A percentile compares a stretch with the other conserved stretches of the same genome.
phyloP scores from a whole-genome alignment of 176 grass and related monocot genomes.

The Aegilops longissima region DNA sequence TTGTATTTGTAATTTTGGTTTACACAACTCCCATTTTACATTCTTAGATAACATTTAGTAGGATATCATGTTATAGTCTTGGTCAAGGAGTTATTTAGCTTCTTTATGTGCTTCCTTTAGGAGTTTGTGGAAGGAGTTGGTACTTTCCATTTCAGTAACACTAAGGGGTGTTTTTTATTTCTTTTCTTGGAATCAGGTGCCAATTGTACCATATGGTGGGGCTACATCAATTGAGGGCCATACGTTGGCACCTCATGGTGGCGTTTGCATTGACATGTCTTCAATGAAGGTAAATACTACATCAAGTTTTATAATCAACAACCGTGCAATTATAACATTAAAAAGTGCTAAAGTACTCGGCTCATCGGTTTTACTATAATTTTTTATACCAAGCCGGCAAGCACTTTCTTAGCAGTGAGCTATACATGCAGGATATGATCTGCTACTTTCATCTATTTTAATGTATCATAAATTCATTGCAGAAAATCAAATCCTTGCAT shows the following conservation, averaged over 20 bases:
- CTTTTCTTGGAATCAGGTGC: constrained; percentile 51
- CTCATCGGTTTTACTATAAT: background rate
- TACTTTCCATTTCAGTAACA: background rate
- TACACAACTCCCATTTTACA: background rate
- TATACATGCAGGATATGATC: background rate
- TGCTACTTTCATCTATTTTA: background rate
- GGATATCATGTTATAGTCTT: background rate
- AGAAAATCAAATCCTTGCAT: constrained; percentile 92
- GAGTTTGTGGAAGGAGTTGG: background rate
- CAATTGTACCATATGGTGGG: constrained; percentile 97
- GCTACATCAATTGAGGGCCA: constrained; percentile 97
- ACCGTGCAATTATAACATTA: background rate
- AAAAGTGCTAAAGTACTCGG: background rate
- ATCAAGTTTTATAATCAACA: background rate
- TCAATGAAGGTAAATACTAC: constrained; percentile 71
- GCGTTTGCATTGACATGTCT: constrained; percentile 89
- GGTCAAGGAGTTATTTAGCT: background rate
- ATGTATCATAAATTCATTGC: constrained; percentile 22
- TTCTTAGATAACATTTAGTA: background rate
- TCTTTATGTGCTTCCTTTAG: background rate
- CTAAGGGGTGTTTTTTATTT: background rate
- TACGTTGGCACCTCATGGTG: constrained; percentile 90
- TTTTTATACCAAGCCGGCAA: background rate
- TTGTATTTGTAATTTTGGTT: too few relatives aligned
- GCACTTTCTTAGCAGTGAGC: background rate